Base-by-base conservation (phyloP, 1,284 basidiomycete species). In the Sporisorium iseilematis-ciliati region DNA sequence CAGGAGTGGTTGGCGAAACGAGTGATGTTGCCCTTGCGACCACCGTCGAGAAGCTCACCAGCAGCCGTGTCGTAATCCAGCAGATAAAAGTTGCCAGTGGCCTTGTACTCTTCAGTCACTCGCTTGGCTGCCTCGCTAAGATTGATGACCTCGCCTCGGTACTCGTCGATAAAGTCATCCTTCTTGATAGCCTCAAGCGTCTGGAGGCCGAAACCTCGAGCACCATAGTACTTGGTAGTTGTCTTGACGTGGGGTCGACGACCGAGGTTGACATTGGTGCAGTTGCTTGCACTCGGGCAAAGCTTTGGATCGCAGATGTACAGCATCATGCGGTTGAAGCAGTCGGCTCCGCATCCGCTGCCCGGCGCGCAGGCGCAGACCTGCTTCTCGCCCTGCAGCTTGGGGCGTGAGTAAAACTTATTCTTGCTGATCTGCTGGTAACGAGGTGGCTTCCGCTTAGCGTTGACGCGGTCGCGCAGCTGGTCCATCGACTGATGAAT, bases 1-100 rank as follows among this genome's bases (percentile, higher is more conserved):
- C 81, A 83, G 20, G 75, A 78, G 59, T 83, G 82, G 43, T 83
- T 83, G 54, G 81, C 82, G 51, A 80, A 83, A 12, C 82, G 77
- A 7, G 79, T 79, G 43, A 80, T 70, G 70, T 80, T 83, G 29
- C 82, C 82, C 26, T 78, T 75, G 50, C 80, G 69, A 3, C 81
- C 82, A 16, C 75, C 77, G 50, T 83, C 82, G 18, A 83, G 64
- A 40, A 81, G 58, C 63, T 83, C 81, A n/a, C 79, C 81, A 0
- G 79, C 82, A 12, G 76, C 71, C 5, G 79, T 65, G 42, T 82
- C 79, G 65, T 82, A 84, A 40, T 81, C 80, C 46, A 84, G 56
- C 49, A 82, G 58, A 65, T 83, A 83, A 46, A 57, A 83, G 56
- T 82, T 81, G 42, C 80, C 79, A 4, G 65, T 75, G 3, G 70